phyloP scores from a whole-genome alignment of 371 early-diverging fungal genomes.

The Apophysomyces variabilis region DNA sequence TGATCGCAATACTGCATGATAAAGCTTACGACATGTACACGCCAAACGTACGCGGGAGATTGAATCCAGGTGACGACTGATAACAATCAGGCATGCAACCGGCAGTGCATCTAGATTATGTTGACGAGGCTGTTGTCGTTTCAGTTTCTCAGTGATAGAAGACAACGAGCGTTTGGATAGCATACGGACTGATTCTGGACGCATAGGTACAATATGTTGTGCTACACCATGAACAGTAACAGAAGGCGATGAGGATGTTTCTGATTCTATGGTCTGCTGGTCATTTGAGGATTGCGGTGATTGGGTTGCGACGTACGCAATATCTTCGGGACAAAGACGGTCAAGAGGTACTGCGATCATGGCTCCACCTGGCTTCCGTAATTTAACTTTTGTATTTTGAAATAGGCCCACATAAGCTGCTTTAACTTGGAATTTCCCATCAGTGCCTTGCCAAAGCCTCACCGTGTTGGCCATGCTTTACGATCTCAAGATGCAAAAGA shows the following conservation, averaged over 20 bases:
- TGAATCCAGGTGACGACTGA: conserved; percentile 22
- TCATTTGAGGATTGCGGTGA: conserved; percentile 1
- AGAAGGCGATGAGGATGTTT: neutral
- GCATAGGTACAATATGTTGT: conserved; percentile 24
- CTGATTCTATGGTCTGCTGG: neutral
- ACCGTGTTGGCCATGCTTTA: neutral
- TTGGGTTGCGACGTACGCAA: conserved; percentile 34
- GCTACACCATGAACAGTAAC: conserved; percentile 16
- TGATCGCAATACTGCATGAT: conserved; percentile 20
- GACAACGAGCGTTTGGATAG: conserved; percentile 31
- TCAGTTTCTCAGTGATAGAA: conserved; percentile 23
- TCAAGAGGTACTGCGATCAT: conserved; percentile 46
- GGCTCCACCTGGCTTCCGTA: conserved; percentile 38
- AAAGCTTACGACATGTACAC: conserved; percentile 10
- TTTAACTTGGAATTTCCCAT: conserved; percentile 44
- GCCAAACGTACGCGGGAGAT: conserved; percentile 28
- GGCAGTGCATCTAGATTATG: conserved; percentile 10
- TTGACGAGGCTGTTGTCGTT: conserved; percentile 22
- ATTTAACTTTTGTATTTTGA: conserved; percentile 46
- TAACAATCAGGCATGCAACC: conserved; percentile 15
- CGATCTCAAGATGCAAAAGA: neutral
- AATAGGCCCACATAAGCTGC: conserved; percentile 43
- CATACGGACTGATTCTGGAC: conserved; percentile 26
- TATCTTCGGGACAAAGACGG: conserved; percentile 36
- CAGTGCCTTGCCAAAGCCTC: conserved; percentile 39